These are phyloP conservation scores for Ustilago nuda DNA, from an alignment of 1,284 basidiomycete species.

Conservation along the genomic window DNA sequence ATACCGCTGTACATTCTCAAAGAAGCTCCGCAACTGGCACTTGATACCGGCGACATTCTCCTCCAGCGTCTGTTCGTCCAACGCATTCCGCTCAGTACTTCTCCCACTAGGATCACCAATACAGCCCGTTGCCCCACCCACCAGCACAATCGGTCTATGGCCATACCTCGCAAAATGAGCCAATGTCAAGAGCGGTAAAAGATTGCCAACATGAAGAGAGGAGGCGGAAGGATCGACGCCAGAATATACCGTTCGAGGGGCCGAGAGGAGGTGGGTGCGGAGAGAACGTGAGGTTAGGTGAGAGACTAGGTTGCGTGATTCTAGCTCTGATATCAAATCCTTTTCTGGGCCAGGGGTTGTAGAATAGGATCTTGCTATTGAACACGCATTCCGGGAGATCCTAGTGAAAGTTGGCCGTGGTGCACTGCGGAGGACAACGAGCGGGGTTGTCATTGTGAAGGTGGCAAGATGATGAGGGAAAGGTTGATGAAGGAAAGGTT, in stretches of 20 bases:
- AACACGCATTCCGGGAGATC: too few relatives aligned
- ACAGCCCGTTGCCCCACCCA: slow-evolving; percentile 95
- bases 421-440: background rate
- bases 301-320: slow-evolving; percentile 45
- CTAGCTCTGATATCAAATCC: slow-evolving; percentile 42
- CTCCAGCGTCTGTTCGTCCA: slow-evolving; percentile 75
- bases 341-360: background rate
- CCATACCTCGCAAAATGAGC: slow-evolving; percentile 87
- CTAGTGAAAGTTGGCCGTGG: background rate
- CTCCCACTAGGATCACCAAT: slow-evolving; percentile 96
- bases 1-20: slow-evolving; percentile 73
- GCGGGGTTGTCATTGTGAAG: background rate
- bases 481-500: background rate
- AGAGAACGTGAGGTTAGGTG: slow-evolving; percentile 52
- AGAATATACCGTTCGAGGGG: slow-evolving; percentile 77
- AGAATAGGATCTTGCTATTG: background rate
- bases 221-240: slow-evolving; percentile 92
- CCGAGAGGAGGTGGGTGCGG: slow-evolving; percentile 17
- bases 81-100: slow-evolving; percentile 81
- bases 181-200: slow-evolving; percentile 86
- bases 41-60: slow-evolving; percentile 79
- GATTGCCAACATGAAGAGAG: slow-evolving; percentile 91
- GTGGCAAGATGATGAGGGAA: background rate
- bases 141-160: slow-evolving; percentile 72
- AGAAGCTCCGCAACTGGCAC: slow-evolving; percentile 79